Base-by-base conservation (phyloP, 495 filamentous ascomycete species). In the Lepidopterella palustris region DNA sequence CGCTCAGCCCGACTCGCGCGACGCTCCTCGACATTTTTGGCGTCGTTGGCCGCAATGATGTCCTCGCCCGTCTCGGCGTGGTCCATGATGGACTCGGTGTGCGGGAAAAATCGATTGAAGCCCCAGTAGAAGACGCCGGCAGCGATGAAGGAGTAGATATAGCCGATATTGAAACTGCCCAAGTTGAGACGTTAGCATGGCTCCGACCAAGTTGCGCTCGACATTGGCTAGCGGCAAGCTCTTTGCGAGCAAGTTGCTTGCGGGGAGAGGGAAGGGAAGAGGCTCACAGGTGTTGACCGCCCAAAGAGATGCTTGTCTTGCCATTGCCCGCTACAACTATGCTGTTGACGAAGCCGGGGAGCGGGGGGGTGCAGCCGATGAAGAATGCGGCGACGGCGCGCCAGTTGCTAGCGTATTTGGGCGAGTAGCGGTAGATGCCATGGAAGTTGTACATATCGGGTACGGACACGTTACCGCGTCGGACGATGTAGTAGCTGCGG, bases 41-140 rank as follows among this genome's bases (percentile, higher is more conserved):
- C 57, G 48, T 65, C 63, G 10, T 57, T 50, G 15, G 59, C 63
- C 21, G 59, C 63, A 45, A 65, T 62, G 35, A 65, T 58, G n/a
- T 65, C 63, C 42, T 65, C 63, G 48, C 63, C 63, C 25, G 63
- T 65, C 25, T 61, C 59, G 25, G 63, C 42, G 31, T 64, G 58
- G 48, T 64, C 62, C 58, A 64, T 49, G 40, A 60, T 28, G 23
- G 51, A 32, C 45, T 31, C 45, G 47, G 3, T 2, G 29, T 59
- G 47, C 45, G 57, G 57, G 57, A 52, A 51, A 45, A 59, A 59
- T 13, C 32, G 15, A 29, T 59, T 59, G 27, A 59, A 59, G 47
- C 25, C 57, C n/a, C 27, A 59, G 57, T 59, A 59, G 27, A 59
- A 59, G 47, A 59, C 47, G 47, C 57, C 57, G 45, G 57, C 57